A percentile compares a stretch with the other conserved stretches of the same genome.
Evolutionary conservation across 169 alveolate genomes (phyloP).

Genomic region (Eimeria necatrix): DNA sequence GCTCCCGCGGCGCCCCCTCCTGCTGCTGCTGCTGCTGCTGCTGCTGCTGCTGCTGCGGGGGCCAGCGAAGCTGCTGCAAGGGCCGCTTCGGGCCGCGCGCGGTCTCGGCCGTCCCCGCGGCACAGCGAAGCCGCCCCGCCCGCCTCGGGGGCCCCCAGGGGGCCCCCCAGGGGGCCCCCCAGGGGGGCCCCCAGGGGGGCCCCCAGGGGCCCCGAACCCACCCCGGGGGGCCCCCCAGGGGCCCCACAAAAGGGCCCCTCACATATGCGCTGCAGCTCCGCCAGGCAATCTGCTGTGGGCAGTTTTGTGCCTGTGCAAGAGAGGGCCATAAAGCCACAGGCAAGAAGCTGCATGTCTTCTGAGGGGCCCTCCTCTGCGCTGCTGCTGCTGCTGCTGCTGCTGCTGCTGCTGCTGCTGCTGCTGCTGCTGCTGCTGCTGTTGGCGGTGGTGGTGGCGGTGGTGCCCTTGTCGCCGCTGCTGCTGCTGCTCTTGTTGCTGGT

Average conservation of each 20-base stretch:
- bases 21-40: background rate
- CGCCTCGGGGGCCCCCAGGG: too few relatives aligned
- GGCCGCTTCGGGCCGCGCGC: background rate
- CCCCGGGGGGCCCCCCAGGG: background rate
- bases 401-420: constrained; percentile 31
- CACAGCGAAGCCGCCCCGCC: background rate
- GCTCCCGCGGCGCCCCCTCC: background rate
- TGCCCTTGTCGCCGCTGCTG: too few relatives aligned
- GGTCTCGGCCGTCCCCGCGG: background rate
- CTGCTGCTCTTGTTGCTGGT: too few relatives aligned
- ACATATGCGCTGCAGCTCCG: background rate
- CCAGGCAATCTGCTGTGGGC: constrained; percentile 35
- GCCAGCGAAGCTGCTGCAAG: background rate
- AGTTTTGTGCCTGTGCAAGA: constrained; percentile 3
- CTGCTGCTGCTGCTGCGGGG: background rate
- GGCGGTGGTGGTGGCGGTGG: too few relatives aligned
- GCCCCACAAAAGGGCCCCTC: background rate
- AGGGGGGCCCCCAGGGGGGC: background rate
- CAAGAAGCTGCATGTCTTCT: constrained; percentile 18
- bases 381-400: background rate
- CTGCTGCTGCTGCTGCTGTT: constrained; percentile 10
- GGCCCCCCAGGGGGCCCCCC: too few relatives aligned
- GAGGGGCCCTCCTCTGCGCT: background rate
- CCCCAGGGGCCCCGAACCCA: background rate
- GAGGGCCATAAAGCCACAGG: constrained; percentile 1